Percentiles rank a stretch among this genome's conserved stretches.
Evolutionary conservation across 2,329 filamentous ascomycete genomes (phyloP).

Genomic region (Hymenotorrendiella dingleyae): DNA sequence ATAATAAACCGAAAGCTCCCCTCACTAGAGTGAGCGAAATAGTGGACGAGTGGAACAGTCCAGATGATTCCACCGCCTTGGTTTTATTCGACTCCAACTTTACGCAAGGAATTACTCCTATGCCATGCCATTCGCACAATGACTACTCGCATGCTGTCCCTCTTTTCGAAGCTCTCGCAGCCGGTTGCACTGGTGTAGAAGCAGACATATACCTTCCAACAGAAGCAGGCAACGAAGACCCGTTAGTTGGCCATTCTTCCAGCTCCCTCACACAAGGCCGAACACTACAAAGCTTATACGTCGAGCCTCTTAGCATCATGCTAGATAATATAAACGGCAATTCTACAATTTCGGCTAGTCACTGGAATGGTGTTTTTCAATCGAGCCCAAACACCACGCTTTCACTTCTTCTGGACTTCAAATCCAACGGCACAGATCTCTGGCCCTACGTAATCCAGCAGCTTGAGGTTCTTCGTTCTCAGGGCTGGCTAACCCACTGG

Average conservation of each 20-base stretch:
- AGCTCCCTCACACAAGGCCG: conserved; percentile 44
- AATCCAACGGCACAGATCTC: conserved; percentile 45
- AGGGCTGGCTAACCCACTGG: conserved; percentile 45
- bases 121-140: conserved; percentile 61
- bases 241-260: conserved; percentile 57
- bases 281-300: conserved; percentile 55
- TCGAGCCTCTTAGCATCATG: conserved; percentile 54
- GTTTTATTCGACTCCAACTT: no score
- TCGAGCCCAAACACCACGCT: conserved; percentile 45
- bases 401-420: conserved; percentile 62
- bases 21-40: no score
- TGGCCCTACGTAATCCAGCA: conserved; percentile 47
- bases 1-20: no score
- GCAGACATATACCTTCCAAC: conserved; percentile 60
- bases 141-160: conserved; percentile 60
- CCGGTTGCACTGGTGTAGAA: conserved; percentile 58
- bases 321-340: conserved; percentile 46
- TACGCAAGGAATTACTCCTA: conserved; percentile 43
- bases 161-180: conserved; percentile 51
- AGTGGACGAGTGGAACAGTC: no score
- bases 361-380: conserved; percentile 46
- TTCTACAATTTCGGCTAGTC: conserved; percentile 24
- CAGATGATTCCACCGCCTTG: no score
- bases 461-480: conserved; percentile 49
- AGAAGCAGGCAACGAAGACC: conserved; percentile 40